Base-by-base conservation (phyloP, 192 early-diverging fungal genomes). In the Entomortierella lignicola region DNA sequence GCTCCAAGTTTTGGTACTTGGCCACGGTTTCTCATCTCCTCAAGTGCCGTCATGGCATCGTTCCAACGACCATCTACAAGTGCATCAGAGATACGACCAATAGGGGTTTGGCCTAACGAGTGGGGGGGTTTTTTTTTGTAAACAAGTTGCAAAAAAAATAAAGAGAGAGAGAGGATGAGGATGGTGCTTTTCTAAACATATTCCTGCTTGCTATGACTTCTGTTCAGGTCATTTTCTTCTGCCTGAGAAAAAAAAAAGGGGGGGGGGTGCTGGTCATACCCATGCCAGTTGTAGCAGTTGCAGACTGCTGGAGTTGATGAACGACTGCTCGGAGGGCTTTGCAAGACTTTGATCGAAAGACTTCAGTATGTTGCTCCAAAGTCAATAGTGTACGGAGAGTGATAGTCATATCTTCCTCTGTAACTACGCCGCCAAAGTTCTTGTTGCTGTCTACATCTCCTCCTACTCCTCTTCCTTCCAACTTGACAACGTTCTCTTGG, bases 1-100 rank as follows among this genome's bases (percentile, higher is more conserved):
- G 88, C 84, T 20, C 91, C 91, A 7, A 92, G 80, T 53, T 87
- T 87, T 7, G 87, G 88, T 10, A 74, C 70, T 48, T 81, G 70
- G 0, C 82, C 84, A 13, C 71, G 69, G 13, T 66, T 61, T 55
- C 87, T 67, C 89, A 91, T 89, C 66, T 88, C 86, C 20, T 71
- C 83, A 60, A 89, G 64, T 6, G 77, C 65, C 0, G 63, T 27
- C 68, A 87, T 51, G 7, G 90, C 88, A 65, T 92, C 89, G 39
- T 67, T 67, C 86, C 87, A 92, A 26, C 89, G 84, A 26, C 86
- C 81, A 52, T 84, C 84, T 2, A 82, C 75, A 15, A 89, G 47
- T 15, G 84, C 82, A 37, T 83, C 82, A n/a, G 82, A 84, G 59
- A 90, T 80, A 57, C 82, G 77, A n/a, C 82, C 81, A 55, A 71